A percentile compares a stretch with the other conserved stretches of the same genome.
Evolutionary conservation across 306 rosid genomes (phyloP).

Genomic region (Malus asiatica): DNA sequence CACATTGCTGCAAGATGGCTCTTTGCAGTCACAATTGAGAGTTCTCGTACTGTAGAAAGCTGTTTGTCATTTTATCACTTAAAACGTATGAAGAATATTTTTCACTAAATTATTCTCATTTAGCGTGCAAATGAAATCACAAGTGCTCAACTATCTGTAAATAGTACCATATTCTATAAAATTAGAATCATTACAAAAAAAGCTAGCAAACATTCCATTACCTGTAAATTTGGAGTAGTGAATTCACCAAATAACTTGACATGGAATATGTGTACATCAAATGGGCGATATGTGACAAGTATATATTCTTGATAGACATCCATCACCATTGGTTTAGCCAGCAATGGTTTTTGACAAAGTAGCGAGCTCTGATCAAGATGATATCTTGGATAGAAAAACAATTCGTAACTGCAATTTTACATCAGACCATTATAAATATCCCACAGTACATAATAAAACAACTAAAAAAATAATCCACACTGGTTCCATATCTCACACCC

Average conservation of each 20-base stretch:
- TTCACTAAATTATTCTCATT: constrained; percentile 15
- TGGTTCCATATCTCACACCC: no score
- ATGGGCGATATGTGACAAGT: constrained; percentile 81
- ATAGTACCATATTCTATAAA: constrained; percentile 7
- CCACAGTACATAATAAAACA: constrained; percentile 17
- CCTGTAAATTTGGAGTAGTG: constrained; percentile 79
- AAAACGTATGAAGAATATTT: constrained; percentile 50
- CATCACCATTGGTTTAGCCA: constrained; percentile 94
- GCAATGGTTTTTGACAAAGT: constrained; percentile 74
- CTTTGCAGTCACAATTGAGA: constrained; percentile 96
- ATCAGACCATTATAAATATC: constrained; percentile 10
- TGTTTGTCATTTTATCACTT: constrained; percentile 99
- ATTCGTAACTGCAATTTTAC: constrained; percentile 65
- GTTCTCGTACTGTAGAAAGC: constrained; percentile 99
- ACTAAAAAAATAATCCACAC: neutral
- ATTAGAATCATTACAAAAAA: constrained; percentile 4
- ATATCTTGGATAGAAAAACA: constrained; percentile 92
- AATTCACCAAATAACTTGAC: constrained; percentile 76
- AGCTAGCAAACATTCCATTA: constrained; percentile 34
- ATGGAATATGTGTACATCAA: constrained; percentile 90
- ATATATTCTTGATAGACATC: constrained; percentile 91
- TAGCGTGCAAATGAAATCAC: constrained; percentile 1
- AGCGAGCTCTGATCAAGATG: constrained; percentile 98
- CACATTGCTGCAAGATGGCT: constrained; percentile 98
- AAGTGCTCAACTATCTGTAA: neutral